Percentiles rank a stretch among this genome's conserved stretches.
phyloP scores from a whole-genome alignment of 495 filamentous ascomycete genomes.

The Penicillium mononematosum region DNA sequence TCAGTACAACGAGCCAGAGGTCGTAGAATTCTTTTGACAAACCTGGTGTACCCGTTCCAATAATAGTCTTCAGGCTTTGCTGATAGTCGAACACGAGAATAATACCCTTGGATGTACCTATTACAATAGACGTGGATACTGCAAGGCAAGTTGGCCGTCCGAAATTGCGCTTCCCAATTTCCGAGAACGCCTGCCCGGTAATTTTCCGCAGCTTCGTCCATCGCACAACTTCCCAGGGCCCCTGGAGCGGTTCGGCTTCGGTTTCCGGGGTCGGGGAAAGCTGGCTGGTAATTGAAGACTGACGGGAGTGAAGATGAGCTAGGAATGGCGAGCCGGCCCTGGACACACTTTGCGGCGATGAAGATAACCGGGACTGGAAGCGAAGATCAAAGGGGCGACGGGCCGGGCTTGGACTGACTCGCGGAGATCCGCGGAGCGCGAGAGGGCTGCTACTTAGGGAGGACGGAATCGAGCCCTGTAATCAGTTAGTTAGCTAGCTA shows the following conservation, averaged over 20 bases:
- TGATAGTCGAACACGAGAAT: slow-evolving; percentile 96
- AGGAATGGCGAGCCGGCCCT: slow-evolving; percentile 79
- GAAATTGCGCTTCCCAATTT: slow-evolving; percentile 88
- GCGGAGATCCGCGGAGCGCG: slow-evolving; percentile 48
- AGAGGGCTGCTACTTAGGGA: slow-evolving; percentile 67
- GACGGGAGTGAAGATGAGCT: slow-evolving; percentile 69
- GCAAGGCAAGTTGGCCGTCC: slow-evolving; percentile 86
- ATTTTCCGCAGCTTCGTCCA: slow-evolving; percentile 95
- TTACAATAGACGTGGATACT: slow-evolving; percentile 84
- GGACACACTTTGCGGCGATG: slow-evolving; percentile 57
- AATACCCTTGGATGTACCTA: slow-evolving; percentile 92
- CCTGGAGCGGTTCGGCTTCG: slow-evolving; percentile 61
- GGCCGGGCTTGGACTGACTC: slow-evolving; percentile 67
- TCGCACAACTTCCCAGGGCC: slow-evolving; percentile 93
- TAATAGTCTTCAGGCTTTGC: slow-evolving; percentile 88
- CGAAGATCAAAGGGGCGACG: slow-evolving; percentile 91
- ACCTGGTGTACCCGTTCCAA: slow-evolving; percentile 92
- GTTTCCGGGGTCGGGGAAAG: slow-evolving; percentile 48
- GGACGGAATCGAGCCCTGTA: slow-evolving; percentile 77
- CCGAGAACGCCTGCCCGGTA: slow-evolving; percentile 88
- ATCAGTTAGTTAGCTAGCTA: slow-evolving; percentile 25
- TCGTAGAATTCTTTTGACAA: slow-evolving; percentile 7
- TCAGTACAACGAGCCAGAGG: slow-evolving; percentile 5
- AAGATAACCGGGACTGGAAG: slow-evolving; percentile 81
- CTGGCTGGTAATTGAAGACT: slow-evolving; percentile 65